Base-by-base conservation (phyloP, 805 yeast species). In the Barnettozyma sucrosica region DNA sequence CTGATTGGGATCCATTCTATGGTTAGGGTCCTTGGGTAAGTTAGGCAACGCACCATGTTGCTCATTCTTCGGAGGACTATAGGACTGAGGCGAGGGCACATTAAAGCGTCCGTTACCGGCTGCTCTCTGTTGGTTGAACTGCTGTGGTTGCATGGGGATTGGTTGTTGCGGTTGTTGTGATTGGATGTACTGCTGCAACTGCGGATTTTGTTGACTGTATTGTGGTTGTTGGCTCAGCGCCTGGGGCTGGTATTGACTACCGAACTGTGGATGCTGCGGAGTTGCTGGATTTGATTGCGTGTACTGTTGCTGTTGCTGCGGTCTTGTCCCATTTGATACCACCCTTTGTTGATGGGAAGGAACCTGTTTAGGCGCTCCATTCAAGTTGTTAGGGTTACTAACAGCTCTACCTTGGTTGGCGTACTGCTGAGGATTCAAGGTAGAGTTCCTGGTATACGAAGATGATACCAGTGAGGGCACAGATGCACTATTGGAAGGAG, bases 1-100 rank as follows among this genome's bases (percentile, higher is more conserved):
- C 34, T 54, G 58, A 1, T 52, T 51, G 2, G 61, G 53, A 25
- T 49, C 54, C 18, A 32, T 28, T 21, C 44, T 46, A 23, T 41
- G 28, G 9, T 41, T 43, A 10, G 44, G 51, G 33, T 38, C 48
- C 20, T 39, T 38, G 14, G 48, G 48, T n/a, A 40, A 28, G 24
- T 30, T 41, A 32, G 51, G 46, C 24, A 33, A 34, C 18, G 30
- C 28, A 7, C 38, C 38, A 4, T 43, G 45, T 5, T 28, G 40
- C 11, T 16, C 30, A 7, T 14, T 25, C 14, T 42, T 42, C 24
- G 42, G 49, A 10, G 49, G 37, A 39, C 48, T 45, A 19, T 38
- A 37, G 11, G 43, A 23, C 9, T 36, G 25, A 7, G 46, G 30
- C 37, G 43, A 16, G 4, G 32, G 28, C 7, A 14, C 26, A n/a